phyloP scores from a whole-genome alignment of 2,329 filamentous ascomycete genomes.

The Mycosphaerelloides madeirae region DNA sequence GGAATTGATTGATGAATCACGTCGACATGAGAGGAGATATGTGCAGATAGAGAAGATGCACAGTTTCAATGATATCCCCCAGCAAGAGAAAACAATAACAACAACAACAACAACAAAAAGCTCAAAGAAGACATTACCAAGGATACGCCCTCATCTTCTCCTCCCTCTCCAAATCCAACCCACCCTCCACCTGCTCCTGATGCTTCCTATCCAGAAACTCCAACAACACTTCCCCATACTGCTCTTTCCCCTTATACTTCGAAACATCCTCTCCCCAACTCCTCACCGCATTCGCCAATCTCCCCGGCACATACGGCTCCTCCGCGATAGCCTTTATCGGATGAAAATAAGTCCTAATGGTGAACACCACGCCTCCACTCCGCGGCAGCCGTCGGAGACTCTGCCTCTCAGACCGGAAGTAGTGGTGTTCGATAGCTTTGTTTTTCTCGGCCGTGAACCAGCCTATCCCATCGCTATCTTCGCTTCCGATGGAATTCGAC shows the following conservation, averaged over 20 bases:
- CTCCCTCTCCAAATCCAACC: slow-evolving; percentile 59
- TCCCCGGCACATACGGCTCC: slow-evolving; percentile 72
- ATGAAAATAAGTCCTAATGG: slow-evolving; percentile 75
- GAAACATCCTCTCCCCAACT: slow-evolving; percentile 78
- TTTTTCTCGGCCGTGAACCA: slow-evolving; percentile 76
- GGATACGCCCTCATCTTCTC: slow-evolving; percentile 61
- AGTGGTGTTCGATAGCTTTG: slow-evolving; percentile 66
- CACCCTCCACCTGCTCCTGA: slow-evolving; percentile 63
- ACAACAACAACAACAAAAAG: background rate
- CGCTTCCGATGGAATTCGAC: slow-evolving; percentile 69
- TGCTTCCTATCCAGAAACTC: slow-evolving; percentile 73
- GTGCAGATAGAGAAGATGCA: too few species aligned
- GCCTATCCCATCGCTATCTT: slow-evolving; percentile 55
- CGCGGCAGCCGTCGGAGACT: slow-evolving; percentile 55
- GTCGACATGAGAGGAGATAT: too few species aligned
- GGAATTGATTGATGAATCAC: too few species aligned
- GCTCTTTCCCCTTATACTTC: slow-evolving; percentile 71
- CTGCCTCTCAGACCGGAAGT: slow-evolving; percentile 73
- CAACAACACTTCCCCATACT: slow-evolving; percentile 67
- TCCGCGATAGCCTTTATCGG: slow-evolving; percentile 62
- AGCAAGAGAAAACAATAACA: too few species aligned
- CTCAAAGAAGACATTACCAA: slow-evolving; percentile 41
- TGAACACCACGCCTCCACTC: slow-evolving; percentile 58
- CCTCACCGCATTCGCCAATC: slow-evolving; percentile 70
- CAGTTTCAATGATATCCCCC: background rate